phyloP scores from a whole-genome alignment of 768 basidiomycete species.

The Boletus coccyginus region DNA sequence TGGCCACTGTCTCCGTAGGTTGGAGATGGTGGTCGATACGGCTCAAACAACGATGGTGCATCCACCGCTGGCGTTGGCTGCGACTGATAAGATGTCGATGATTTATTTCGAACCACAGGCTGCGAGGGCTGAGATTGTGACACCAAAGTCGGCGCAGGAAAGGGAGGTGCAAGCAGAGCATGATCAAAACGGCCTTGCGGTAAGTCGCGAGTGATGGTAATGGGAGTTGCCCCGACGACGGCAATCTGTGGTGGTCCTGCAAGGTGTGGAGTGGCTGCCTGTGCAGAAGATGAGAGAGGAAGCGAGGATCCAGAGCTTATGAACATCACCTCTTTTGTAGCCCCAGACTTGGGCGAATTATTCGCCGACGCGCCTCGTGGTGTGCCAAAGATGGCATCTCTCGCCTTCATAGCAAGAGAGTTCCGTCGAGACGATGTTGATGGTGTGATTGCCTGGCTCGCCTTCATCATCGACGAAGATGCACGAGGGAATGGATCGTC shows the following conservation, averaged over 20 bases:
- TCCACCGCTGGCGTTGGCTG: conserved; percentile 4
- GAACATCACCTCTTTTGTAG: conserved; percentile 27
- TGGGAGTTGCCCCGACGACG: conserved; percentile 30
- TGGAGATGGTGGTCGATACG: conserved; percentile 22
- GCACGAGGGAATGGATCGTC: conserved; percentile 21
- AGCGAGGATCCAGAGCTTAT: background rate
- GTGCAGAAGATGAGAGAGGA: conserved; percentile 9
- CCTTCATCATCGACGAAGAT: conserved; percentile 28
- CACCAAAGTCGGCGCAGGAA: conserved; percentile 24
- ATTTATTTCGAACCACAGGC: conserved; percentile 6
- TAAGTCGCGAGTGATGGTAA: conserved; percentile 17
- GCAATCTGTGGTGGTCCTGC: conserved; percentile 29
- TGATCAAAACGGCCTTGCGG: conserved; percentile 23
- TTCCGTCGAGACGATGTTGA: conserved; percentile 25
- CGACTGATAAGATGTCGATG: conserved; percentile 17
- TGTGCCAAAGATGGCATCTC: conserved; percentile 18
- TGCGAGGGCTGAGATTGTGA: conserved; percentile 17
- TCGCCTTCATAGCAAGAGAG: conserved; percentile 14
- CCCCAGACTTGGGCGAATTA: conserved; percentile 22
- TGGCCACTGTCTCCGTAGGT: conserved; percentile 13
- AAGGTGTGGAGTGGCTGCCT: conserved; percentile 21
- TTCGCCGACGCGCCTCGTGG: conserved; percentile 21
- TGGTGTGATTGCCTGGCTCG: conserved; percentile 21
- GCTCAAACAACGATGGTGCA: conserved; percentile 24
- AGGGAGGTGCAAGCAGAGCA: conserved; percentile 25